phyloP scores from a whole-genome alignment of 106 monocot genomes.

The Platanthera guangdongensis region DNA sequence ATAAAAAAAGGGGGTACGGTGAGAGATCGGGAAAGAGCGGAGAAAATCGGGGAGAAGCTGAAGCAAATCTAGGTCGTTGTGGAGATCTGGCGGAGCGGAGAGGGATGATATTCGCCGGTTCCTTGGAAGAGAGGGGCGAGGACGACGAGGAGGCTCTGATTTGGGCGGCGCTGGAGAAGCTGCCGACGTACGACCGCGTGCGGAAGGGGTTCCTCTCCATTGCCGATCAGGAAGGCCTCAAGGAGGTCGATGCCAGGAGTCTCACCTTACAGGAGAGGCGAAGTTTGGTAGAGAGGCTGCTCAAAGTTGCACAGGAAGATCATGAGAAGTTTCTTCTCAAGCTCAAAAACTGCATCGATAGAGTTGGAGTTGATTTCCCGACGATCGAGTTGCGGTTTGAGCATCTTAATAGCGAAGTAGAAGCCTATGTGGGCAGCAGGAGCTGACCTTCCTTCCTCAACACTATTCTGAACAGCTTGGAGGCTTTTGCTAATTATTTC shows the following conservation, averaged over 20 bases:
- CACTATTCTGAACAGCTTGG: background rate
- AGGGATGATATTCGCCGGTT: constrained; percentile 26
- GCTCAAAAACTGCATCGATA: constrained; percentile 9
- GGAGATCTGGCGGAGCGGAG: no score
- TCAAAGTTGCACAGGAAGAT: constrained; percentile 4
- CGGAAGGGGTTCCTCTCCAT: constrained; percentile 36
- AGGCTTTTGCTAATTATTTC: constrained; percentile 16
- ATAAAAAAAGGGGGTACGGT: no score
- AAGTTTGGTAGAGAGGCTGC: constrained; percentile 5
- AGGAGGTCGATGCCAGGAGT: constrained; percentile 1
- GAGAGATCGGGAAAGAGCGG: no score
- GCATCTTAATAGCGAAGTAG: constrained; percentile 5
- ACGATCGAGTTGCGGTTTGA: constrained; percentile 10
- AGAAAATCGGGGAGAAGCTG: no score
- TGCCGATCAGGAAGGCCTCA: background rate
- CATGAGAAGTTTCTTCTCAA: constrained; percentile 14
- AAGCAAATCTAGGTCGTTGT: no score
- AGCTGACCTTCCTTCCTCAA: constrained; percentile 10
- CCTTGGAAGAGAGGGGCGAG: constrained; percentile 9
- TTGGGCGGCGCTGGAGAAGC: constrained; percentile 67
- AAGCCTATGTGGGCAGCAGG: constrained; percentile 9
- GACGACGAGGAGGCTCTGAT: constrained; percentile 61
- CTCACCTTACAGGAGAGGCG: constrained; percentile 7
- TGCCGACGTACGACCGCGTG: constrained; percentile 49
- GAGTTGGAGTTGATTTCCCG: constrained; percentile 11